Percentiles rank a stretch among this genome's conserved stretches.
phyloP scores from a whole-genome alignment of 345 rosid species.

The Hirschfeldia incana region DNA sequence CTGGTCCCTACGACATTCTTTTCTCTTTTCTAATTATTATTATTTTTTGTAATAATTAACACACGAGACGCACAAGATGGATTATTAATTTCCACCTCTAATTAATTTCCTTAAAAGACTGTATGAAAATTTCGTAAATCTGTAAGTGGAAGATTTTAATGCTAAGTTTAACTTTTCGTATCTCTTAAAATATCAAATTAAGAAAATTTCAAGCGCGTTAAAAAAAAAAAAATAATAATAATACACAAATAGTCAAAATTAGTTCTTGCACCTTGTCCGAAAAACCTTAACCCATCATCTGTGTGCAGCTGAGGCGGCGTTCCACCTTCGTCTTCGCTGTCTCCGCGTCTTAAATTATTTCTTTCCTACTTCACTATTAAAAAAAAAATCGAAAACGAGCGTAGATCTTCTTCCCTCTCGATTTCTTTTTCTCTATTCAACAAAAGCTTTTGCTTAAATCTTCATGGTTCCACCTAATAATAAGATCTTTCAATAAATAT shows the following conservation, averaged over 20 bases:
- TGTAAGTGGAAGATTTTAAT: neutral
- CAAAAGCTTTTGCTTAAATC: neutral
- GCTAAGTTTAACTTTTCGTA: neutral
- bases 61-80: neutral
- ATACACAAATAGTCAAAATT: neutral
- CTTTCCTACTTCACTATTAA: constrained; percentile 2
- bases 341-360: constrained; percentile 13
- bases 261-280: constrained; percentile 33
- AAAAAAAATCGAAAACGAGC: neutral
- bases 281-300: constrained; percentile 17
- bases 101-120: neutral
- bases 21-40: neutral
- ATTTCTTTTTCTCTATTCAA: neutral
- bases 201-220: neutral
- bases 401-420: constrained; percentile 17
- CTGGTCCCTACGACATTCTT: neutral
- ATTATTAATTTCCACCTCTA: neutral
- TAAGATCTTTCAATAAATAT: constrained; percentile 21
- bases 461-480: neutral
- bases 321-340: constrained; percentile 13
- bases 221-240: neutral
- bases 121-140: neutral
- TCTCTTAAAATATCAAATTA: neutral
- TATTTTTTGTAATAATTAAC: neutral
- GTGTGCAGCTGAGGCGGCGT: constrained; percentile 27